Percentiles rank a stretch among this genome's conserved stretches.
phyloP scores from a whole-genome alignment of 345 rosid genomes.

The Hibiscus syriacus region DNA sequence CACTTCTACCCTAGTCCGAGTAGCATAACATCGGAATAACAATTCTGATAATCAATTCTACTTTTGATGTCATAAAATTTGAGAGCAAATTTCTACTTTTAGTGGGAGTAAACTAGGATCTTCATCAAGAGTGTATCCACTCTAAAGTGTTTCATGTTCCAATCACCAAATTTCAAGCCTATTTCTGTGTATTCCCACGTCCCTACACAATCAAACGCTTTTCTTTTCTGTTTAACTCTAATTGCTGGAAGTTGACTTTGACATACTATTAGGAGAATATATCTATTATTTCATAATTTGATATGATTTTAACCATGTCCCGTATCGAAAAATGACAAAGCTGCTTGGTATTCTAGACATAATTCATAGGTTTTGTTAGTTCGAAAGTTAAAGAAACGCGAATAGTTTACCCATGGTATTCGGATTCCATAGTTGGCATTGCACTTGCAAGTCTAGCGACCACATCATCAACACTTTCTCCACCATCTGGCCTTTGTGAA shows the following conservation, averaged over 20 bases:
- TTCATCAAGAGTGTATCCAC: no score
- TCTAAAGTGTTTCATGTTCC: no score
- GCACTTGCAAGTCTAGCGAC: slow-evolving; percentile 63
- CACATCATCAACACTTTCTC: slow-evolving; percentile 85
- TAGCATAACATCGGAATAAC: no score
- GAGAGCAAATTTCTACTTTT: no score
- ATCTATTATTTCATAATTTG: not conserved
- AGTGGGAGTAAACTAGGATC: no score
- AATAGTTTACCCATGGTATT: slow-evolving; percentile 54
- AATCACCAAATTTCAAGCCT: no score
- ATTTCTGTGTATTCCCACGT: no score
- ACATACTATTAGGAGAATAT: not conserved
- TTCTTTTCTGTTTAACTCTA: no score
- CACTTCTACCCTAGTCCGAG: no score
- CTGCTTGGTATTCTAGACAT: not conserved
- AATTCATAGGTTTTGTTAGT: not conserved
- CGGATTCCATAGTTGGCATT: slow-evolving; percentile 48
- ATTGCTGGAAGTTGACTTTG: not conserved
- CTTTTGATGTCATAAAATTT: no score
- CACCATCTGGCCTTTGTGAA: slow-evolving; percentile 59
- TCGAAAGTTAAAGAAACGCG: not conserved
- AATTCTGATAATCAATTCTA: no score
- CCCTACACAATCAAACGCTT: no score
- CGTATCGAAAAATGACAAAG: not conserved
- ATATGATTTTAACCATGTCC: not conserved